phyloP scores from a whole-genome alignment of 352 stramenopile species.

The Phytophthora citricola region DNA sequence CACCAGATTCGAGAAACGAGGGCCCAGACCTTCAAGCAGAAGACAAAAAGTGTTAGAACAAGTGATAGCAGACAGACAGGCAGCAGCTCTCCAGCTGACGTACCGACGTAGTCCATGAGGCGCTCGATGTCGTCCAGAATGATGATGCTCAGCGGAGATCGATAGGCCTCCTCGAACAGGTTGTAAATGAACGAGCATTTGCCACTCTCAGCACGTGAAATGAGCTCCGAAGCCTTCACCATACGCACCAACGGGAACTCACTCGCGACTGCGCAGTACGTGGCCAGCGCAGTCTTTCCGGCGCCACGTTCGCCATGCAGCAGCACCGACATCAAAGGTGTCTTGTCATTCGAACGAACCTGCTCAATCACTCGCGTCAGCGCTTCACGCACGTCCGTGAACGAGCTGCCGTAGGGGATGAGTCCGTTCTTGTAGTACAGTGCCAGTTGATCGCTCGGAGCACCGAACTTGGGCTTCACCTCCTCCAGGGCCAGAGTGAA shows the following conservation, averaged over 20 bases:
- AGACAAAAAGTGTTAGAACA: slow-evolving; percentile 8
- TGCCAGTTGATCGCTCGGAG: slow-evolving; percentile 93
- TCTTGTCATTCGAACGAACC: slow-evolving; percentile 93
- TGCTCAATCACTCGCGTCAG: slow-evolving; percentile 96
- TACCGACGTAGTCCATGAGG: slow-evolving; percentile 97
- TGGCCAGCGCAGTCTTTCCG: slow-evolving; percentile 98
- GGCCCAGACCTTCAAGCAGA: slow-evolving; percentile 81
- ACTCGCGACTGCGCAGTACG: slow-evolving; percentile 95
- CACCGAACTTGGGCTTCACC: slow-evolving; percentile 98
- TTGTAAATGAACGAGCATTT: slow-evolving; percentile 97
- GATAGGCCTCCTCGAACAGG: slow-evolving; percentile 98
- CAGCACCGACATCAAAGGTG: slow-evolving; percentile 97
- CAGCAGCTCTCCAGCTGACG: slow-evolving; percentile 15
- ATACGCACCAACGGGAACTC: slow-evolving; percentile 98
- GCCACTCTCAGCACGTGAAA: slow-evolving; percentile 93
- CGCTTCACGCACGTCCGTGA: slow-evolving; percentile 93
- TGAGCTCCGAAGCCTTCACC: slow-evolving; percentile 98
- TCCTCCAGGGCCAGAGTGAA: slow-evolving; percentile 96
- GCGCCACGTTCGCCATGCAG: slow-evolving; percentile 94
- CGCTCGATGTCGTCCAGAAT: slow-evolving; percentile 99
- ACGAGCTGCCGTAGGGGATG: slow-evolving; percentile 95
- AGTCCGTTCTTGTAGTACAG: slow-evolving; percentile 97
- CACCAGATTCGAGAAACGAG: slow-evolving; percentile 98
- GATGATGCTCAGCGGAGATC: slow-evolving; percentile 98
- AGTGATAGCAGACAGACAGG: not conserved